Evolutionary conservation across 345 rosid species (phyloP), one percentile per base, ranked within the genome.

Genomic region (Populus alba): DNA sequence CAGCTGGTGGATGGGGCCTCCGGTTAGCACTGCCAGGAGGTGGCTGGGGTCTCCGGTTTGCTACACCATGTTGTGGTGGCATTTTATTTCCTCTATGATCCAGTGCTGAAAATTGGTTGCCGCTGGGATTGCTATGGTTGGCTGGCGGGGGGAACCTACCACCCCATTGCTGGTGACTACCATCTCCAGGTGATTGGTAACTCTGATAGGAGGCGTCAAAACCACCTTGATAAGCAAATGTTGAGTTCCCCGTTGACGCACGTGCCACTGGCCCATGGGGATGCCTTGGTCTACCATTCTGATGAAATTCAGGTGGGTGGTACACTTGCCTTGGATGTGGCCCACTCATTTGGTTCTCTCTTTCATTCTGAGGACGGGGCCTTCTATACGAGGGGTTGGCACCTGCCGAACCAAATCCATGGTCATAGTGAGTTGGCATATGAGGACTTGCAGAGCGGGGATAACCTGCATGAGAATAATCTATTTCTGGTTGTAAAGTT

Each of bases 91-190:
- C 62, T 70, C 84, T 83, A 25, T 86, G 13, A 75, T 82, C 89
- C 37, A 86, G 71, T 0, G 87, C 81, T 2, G 91, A 75, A 81
- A 39, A 89, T 13, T 85, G 81, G 77, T 82, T 87, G 62, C 74
- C 73, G 38, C 86, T 72, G 41, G 88, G 81, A 25, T 71, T 39
- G 29, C 75, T 77, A 55, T 81, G 91, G 85, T 82, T 79, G 63
- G 81, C 80, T 12, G 75, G 85, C 22, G 85, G 86, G 23, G 78
- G 79, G 37, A 81, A 82, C 59, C 87, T 76, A 68, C 81, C 81
- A 51, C 74, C 80, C 85, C 83, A 80, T 22, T 77, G 88, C 51
- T 83, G 84, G 71, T 75, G 65, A 75, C 78, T 75, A 37, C 78
- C 83, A 55, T 61, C 75, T 57, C 84, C 76, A 53, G 81, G 85